Evolutionary conservation across 2,329 filamentous ascomycete species (phyloP).

Genomic region (Colletotrichum acutatum): DNA sequence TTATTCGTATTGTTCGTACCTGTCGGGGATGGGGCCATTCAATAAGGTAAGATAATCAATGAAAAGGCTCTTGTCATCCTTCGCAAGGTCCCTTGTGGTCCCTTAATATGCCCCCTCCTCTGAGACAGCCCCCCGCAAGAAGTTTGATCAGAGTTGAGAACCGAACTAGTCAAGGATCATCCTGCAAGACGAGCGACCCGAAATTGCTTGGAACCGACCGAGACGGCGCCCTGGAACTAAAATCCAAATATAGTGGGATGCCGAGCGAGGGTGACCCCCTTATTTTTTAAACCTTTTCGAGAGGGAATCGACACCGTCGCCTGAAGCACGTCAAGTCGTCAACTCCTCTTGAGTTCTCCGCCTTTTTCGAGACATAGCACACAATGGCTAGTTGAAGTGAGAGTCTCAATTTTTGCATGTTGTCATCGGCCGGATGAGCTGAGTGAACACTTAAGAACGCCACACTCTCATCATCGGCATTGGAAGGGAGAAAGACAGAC

Average conservation of each 20-base stretch:
- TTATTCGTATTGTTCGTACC: neutral
- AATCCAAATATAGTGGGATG: neutral
- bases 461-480: neutral
- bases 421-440: neutral
- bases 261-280: neutral
- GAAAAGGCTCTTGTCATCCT: neutral
- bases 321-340: neutral
- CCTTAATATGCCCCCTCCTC: neutral
- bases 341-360: neutral
- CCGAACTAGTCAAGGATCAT: constrained; percentile 5
- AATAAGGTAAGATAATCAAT: too few species aligned
- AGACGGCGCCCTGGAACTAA: constrained; percentile 3
- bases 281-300: neutral
- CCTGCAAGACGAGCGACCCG: neutral
- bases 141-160: neutral
- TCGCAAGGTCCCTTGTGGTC: neutral
- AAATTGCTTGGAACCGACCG: neutral
- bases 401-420: neutral
- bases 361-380: neutral
- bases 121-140: neutral
- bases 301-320: neutral
- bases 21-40: too few species aligned
- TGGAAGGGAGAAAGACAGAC: neutral
- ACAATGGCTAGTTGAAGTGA: neutral
- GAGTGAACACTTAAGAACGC: neutral